Evolutionary conservation across 805 yeast species (phyloP), one percentile per base, ranked within the genome.

Genomic region (Pichia occidentalis): DNA sequence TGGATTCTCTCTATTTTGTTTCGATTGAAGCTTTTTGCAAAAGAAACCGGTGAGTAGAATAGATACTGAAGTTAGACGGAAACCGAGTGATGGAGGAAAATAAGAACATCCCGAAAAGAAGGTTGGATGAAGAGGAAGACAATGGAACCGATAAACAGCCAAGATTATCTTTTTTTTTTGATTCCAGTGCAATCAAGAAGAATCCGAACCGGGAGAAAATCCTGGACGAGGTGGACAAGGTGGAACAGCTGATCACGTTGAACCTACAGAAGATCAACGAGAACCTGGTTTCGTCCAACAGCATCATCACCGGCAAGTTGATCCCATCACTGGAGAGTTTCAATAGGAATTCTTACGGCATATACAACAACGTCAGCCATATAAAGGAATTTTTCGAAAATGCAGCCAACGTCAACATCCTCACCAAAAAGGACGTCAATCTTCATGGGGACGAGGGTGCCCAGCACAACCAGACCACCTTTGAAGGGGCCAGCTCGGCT

Each of bases 201-300:
- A 43, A 47, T 27, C 38, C 47, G 4, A 37, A 30, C 7, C 29
- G 29, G 24, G 44, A 44, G 22, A 22, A 20, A 10, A 24, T 50
- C 24, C 40, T 55, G 20, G 58, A 59, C 25, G 62, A 74, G 56
- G 58, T 80, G 51, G 94, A 85, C 51, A 67, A 74, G 49, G 57
- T 85, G 30, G 95, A 86, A 51, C 94, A 83, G 55, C 82, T 79
- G 52, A 82, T 85, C 29, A 85, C 95, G 0, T 57, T 81, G 37
- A 74, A 78, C 5, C 61, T 87, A 33, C 95, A 85, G 56, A 80
- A 78, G 33, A 83, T 87, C 18, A 95, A 86, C 60, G 70, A 76
- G 33, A 80, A 85, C 51, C 67, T 86, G 34, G 71, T 81, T 10
- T 65, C 70, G 30, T 75, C 88, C 16, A 85, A 82, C 54, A 69